phyloP scores from a whole-genome alignment of 768 basidiomycete genomes.

The Austroboletus eburneus region DNA sequence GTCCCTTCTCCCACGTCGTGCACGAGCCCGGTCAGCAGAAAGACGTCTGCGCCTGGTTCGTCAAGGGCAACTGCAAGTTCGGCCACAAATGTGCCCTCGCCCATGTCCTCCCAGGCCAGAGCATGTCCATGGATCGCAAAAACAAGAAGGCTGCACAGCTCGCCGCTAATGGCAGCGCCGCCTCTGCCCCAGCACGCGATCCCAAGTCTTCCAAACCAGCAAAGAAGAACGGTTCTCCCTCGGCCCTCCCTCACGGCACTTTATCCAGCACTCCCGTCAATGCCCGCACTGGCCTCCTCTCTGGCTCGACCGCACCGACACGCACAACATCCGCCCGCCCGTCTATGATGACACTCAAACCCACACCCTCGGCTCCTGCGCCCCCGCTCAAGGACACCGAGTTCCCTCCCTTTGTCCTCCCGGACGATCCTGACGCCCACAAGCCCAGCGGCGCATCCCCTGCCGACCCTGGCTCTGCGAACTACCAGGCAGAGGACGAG shows the following conservation, averaged over 20 bases:
- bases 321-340: slow-evolving; percentile 49
- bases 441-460: neutral
- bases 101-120: slow-evolving; percentile 91
- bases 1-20: slow-evolving; percentile 86
- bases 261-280: slow-evolving; percentile 10
- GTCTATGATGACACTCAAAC: slow-evolving; percentile 67
- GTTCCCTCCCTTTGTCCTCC: slow-evolving; percentile 61
- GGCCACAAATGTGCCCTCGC: slow-evolving; percentile 87
- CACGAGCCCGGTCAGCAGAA: slow-evolving; percentile 76
- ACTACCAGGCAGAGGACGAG: slow-evolving; percentile 13
- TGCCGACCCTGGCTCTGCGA: neutral
- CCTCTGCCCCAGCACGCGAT: slow-evolving; percentile 29
- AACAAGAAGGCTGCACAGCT: slow-evolving; percentile 91
- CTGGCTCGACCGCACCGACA: slow-evolving; percentile 69
- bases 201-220: slow-evolving; percentile 32
- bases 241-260: slow-evolving; percentile 13
- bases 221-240: slow-evolving; percentile 34
- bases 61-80: slow-evolving; percentile 89
- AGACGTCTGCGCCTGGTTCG: slow-evolving; percentile 83
- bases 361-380: slow-evolving; percentile 73
- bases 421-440: slow-evolving; percentile 50
- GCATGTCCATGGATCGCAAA: slow-evolving; percentile 93
- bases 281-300: slow-evolving; percentile 26
- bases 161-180: slow-evolving; percentile 46
- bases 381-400: slow-evolving; percentile 74